Evolutionary conservation across 192 early-diverging fungal genomes (phyloP).

Genomic region (Lunasporangiospora selenospora): DNA sequence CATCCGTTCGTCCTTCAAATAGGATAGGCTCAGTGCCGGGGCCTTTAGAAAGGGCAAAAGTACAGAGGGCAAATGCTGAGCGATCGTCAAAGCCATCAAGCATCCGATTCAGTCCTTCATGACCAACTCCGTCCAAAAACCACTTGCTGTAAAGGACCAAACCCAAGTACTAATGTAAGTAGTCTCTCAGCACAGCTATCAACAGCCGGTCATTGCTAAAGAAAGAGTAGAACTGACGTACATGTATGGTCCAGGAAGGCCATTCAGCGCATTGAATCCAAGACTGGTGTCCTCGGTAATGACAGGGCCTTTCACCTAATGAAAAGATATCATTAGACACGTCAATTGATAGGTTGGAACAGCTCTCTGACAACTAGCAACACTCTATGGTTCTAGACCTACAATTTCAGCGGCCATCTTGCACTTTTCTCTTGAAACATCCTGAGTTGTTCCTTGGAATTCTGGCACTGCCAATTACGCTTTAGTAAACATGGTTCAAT

Average conservation of each 20-base stretch:
- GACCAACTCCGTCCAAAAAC: slow-evolving; percentile 86
- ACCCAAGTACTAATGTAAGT: not conserved
- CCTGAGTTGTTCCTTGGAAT: slow-evolving; percentile 83
- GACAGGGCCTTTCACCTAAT: slow-evolving; percentile 71
- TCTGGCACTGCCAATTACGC: slow-evolving; percentile 72
- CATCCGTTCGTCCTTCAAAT: slow-evolving; percentile 85
- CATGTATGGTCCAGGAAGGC: slow-evolving; percentile 92
- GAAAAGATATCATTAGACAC: not conserved
- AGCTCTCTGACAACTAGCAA: not conserved
- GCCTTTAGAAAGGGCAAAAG: slow-evolving; percentile 86
- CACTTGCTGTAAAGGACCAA: slow-evolving; percentile 79
- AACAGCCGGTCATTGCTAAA: too few species aligned
- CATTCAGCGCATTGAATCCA: slow-evolving; percentile 93
- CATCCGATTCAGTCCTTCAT: slow-evolving; percentile 84
- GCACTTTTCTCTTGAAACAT: slow-evolving; percentile 85
- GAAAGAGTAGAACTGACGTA: slow-evolving; percentile 6
- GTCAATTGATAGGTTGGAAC: not conserved
- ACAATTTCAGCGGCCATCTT: slow-evolving; percentile 71
- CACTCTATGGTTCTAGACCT: too few species aligned
- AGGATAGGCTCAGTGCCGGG: slow-evolving; percentile 81
- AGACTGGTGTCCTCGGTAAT: slow-evolving; percentile 95
- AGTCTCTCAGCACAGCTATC: too few species aligned
- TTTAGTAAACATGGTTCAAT: not conserved
- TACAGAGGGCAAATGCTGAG: slow-evolving; percentile 89
- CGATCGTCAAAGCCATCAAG: slow-evolving; percentile 89